phyloP scores from a whole-genome alignment of 306 rosid genomes.

The Mucuna pruriens region DNA sequence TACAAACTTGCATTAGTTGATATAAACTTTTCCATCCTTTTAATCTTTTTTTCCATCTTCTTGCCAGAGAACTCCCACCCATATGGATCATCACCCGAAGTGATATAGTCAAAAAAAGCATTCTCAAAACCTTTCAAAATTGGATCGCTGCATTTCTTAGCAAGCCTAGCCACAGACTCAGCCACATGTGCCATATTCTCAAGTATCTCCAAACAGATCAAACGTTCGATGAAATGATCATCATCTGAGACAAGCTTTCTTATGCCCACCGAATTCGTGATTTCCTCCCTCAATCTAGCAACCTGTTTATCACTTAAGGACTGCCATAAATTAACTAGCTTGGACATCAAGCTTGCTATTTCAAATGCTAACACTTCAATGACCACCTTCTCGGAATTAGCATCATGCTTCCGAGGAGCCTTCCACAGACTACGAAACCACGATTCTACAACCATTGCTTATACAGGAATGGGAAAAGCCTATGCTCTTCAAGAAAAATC shows the following conservation, averaged over 20 bases:
- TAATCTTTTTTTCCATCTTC: slow-evolving; percentile 89
- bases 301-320: slow-evolving; percentile 75
- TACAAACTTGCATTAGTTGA: slow-evolving; percentile 76
- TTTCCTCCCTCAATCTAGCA: slow-evolving; percentile 67
- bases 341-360: slow-evolving; percentile 91
- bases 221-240: slow-evolving; percentile 63
- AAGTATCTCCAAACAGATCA: slow-evolving; percentile 73
- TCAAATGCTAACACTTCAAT: slow-evolving; percentile 91
- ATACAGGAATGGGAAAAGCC: slow-evolving; percentile 21
- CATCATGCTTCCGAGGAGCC: slow-evolving; percentile 73
- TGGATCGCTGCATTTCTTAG: slow-evolving; percentile 80
- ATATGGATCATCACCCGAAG: slow-evolving; percentile 61
- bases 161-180: slow-evolving; percentile 92
- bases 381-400: slow-evolving; percentile 56
- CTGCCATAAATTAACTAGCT: slow-evolving; percentile 82
- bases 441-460: slow-evolving; percentile 57
- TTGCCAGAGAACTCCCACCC: slow-evolving; percentile 77
- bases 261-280: slow-evolving; percentile 70
- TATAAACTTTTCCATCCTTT: slow-evolving; percentile 83
- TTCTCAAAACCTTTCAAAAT: slow-evolving; percentile 69
- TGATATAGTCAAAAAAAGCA: slow-evolving; percentile 61
- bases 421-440: slow-evolving; percentile 96
- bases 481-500: slow-evolving; percentile 29
- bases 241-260: slow-evolving; percentile 85
- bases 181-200: slow-evolving; percentile 79